Evolutionary conservation across 2,329 filamentous ascomycete species (phyloP).

Genomic region (Delphinella strobiligena): DNA sequence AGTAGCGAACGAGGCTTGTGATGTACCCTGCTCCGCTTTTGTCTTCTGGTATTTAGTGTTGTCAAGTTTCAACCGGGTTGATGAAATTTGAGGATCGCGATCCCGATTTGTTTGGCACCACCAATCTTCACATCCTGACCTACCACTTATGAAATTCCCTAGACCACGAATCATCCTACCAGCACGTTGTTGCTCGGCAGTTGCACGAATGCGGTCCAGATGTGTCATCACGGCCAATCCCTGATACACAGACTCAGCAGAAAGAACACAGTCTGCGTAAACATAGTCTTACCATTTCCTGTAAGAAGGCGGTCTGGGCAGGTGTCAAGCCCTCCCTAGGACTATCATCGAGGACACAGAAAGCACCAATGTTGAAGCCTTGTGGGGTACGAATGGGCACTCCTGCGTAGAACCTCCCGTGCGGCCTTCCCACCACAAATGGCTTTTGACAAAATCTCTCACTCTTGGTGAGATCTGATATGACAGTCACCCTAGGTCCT

Average conservation of each 20-base stretch:
- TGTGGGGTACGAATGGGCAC: conserved; percentile 48
- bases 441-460: not conserved
- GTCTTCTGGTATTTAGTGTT: too few relatives aligned
- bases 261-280: not conserved
- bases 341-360: conserved; percentile 46
- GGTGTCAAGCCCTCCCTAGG: conserved; percentile 39
- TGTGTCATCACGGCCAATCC: conserved; percentile 19
- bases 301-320: conserved; percentile 42
- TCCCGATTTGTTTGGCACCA: conserved; percentile 13
- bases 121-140: conserved; percentile 11
- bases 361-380: conserved; percentile 47
- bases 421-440: conserved; percentile 15
- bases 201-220: conserved; percentile 21
- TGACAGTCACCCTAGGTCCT: not conserved
- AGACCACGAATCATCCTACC: conserved; percentile 13
- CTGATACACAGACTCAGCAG: conserved; percentile 1
- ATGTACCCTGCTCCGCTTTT: too few relatives aligned
- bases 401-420: conserved; percentile 20
- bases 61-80: too few relatives aligned
- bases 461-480: not conserved
- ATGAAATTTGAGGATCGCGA: too few relatives aligned
- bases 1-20: too few relatives aligned
- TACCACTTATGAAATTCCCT: conserved; percentile 12
- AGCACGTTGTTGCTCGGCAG: conserved; percentile 16
- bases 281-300: conserved; percentile 35